A percentile compares a stretch with the other conserved stretches of the same genome.
Conservation (phyloP, 345 rosid species). For the Limnanthes douglasii region DNA sequence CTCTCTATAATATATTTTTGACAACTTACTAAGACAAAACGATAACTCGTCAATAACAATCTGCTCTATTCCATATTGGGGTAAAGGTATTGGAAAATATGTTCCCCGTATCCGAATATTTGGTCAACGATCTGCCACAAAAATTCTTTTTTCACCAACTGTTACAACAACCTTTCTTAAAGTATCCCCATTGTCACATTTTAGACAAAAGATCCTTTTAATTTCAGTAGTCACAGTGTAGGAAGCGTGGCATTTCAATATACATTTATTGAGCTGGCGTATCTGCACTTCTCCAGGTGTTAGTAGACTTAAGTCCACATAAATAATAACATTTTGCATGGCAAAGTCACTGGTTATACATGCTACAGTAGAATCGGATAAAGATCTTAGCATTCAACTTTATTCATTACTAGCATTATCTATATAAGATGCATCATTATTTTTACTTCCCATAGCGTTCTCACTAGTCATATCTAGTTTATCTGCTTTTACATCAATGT, state of each 20-base stretch:
- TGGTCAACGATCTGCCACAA: conserved; percentile 48
- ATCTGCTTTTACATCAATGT: conserved; percentile 14
- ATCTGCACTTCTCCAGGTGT: conserved; percentile 93
- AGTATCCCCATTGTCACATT: conserved; percentile 95
- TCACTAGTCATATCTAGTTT: conserved; percentile 13
- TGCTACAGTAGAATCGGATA: conserved; percentile 90
- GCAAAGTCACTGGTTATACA: conserved; percentile 91
- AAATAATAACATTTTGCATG: conserved; percentile 93
- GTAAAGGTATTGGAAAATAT: conserved; percentile 80
- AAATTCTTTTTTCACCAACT: conserved; percentile 63
- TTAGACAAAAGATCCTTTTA: conserved; percentile 77
- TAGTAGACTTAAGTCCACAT: conserved; percentile 82
- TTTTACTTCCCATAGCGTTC: conserved; percentile 37
- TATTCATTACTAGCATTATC: conserved; percentile 77
- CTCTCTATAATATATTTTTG: no score
- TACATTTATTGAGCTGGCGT: conserved; percentile 84
- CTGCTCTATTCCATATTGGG: conserved; percentile 87
- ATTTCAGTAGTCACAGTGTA: conserved; percentile 71
- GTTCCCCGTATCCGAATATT: conserved; percentile 67
- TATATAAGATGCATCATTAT: conserved; percentile 25
- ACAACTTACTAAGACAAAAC: no score
- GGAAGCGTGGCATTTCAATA: conserved; percentile 94
- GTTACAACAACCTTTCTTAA: conserved; percentile 73
- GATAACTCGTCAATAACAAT: no score
- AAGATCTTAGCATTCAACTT: conserved; percentile 72